A percentile compares a stretch with the other conserved stretches of the same genome.
These are phyloP conservation scores for Apium graveolens DNA, from an alignment of 129 eudicot species.

Conservation along the genomic window DNA sequence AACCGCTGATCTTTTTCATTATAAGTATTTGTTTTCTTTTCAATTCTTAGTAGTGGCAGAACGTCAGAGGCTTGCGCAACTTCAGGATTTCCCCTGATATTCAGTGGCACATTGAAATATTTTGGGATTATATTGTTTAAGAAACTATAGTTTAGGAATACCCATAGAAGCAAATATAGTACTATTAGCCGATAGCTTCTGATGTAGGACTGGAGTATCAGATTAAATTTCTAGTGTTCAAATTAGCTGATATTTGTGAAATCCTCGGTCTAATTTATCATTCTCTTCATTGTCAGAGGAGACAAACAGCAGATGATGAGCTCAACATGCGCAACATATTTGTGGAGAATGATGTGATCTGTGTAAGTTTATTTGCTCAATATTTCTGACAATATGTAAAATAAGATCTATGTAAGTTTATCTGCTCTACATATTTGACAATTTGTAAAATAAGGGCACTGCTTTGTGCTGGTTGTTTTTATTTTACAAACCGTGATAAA, in stretches of 20 bases:
- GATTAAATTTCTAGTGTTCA: not conserved
- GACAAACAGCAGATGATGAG: constrained; percentile 89
- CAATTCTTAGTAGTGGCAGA: not conserved
- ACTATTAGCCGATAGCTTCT: not conserved
- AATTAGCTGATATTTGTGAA: not conserved
- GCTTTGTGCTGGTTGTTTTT: not conserved
- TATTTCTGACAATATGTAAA: too few relatives aligned
- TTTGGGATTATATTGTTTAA: not conserved
- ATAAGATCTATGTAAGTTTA: too few relatives aligned
- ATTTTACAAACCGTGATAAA: not conserved
- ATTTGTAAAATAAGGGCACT: not conserved
- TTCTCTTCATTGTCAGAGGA: constrained; percentile 49
- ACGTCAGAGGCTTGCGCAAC: not conserved
- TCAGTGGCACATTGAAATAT: not conserved
- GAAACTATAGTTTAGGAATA: not conserved
- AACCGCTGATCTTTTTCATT: not conserved
- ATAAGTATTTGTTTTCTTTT: not conserved
- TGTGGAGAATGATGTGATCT: constrained; percentile 91
- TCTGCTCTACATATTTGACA: not conserved
- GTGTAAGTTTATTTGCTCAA: constrained; percentile 47
- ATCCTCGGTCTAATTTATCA: not conserved
- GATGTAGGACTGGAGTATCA: not conserved
- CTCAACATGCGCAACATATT: constrained; percentile 96
- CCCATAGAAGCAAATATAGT: not conserved
- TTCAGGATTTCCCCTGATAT: not conserved